Evolutionary conservation across 495 filamentous ascomycete genomes (phyloP).

Genomic region (Podospora anserina): DNA sequence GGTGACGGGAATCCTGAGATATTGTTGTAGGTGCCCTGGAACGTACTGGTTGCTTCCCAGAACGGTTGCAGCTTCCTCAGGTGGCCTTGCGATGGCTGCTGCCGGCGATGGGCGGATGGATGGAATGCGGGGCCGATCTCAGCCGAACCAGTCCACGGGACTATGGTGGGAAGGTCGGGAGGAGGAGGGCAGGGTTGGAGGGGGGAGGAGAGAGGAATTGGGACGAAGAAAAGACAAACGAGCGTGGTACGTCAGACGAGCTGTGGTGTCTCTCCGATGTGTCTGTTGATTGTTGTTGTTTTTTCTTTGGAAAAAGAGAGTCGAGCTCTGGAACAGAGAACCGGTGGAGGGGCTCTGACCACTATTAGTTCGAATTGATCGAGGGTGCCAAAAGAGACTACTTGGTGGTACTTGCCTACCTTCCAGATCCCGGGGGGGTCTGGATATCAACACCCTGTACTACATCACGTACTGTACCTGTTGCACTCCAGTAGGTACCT

Average conservation of each 20-base stretch:
- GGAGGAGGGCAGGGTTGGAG: too few relatives aligned
- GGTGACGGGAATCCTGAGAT: neutral
- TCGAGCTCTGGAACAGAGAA: slow-evolving; percentile 9
- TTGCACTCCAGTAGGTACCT: neutral
- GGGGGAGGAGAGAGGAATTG: neutral
- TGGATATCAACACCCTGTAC: too few relatives aligned
- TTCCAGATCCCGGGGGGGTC: neutral
- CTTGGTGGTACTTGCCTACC: neutral
- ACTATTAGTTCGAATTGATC: slow-evolving; percentile 10
- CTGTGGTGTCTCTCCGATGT: slow-evolving; percentile 5
- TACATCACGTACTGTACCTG: neutral
- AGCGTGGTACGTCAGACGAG: slow-evolving; percentile 21
- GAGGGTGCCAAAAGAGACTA: neutral
- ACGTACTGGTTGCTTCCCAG: neutral
- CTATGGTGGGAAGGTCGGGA: neutral
- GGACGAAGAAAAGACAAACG: slow-evolving; percentile 14
- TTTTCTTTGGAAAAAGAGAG: slow-evolving; percentile 6
- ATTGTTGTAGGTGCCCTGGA: neutral
- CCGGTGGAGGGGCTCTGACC: slow-evolving; percentile 10
- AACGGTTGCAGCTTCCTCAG: neutral
- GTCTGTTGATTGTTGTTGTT: slow-evolving; percentile 5
- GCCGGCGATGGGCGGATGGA: neutral
- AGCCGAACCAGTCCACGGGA: slow-evolving; percentile 13
- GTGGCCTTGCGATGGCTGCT: neutral
- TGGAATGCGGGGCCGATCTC: slow-evolving; percentile 16